Conservation (phyloP, 805 yeast genomes). For the Phaffomyces thermotolerans region DNA sequence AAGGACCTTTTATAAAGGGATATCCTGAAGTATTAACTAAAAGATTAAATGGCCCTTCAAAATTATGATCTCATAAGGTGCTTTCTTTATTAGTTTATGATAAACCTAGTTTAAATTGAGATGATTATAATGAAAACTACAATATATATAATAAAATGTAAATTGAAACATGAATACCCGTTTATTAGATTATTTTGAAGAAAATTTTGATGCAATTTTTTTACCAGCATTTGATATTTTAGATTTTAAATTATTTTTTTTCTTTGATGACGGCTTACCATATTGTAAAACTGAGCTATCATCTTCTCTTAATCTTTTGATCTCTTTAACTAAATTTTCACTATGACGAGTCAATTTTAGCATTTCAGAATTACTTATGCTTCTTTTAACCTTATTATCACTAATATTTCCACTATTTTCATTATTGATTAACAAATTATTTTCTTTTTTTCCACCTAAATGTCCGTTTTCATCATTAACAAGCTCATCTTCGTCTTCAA, state of each 20-base stretch:
- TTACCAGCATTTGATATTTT: conserved; percentile 21
- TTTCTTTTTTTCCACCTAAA: not conserved
- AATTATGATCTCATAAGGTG: conserved; percentile 22
- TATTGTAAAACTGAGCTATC: conserved; percentile 4
- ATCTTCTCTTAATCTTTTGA: conserved; percentile 13
- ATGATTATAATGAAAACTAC: too few species aligned
- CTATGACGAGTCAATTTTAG: not conserved
- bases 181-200: not conserved
- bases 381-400: too few species aligned
- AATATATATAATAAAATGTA: too few species aligned
- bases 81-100: too few species aligned
- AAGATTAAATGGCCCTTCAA: conserved; percentile 28
- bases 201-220: conserved; percentile 21
- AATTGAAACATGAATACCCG: too few species aligned
- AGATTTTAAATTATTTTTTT: conserved; percentile 15
- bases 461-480: not conserved
- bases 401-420: not conserved
- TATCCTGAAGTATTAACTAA: conserved; percentile 38
- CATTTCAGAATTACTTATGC: too few species aligned
- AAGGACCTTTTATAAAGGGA: conserved; percentile 26
- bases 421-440: not conserved
- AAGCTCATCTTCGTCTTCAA: conserved; percentile 5
- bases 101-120: too few species aligned
- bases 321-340: not conserved
- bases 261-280: conserved; percentile 7